phyloP scores from a whole-genome alignment of 371 early-diverging fungal species.

The Apophysomyces variabilis region DNA sequence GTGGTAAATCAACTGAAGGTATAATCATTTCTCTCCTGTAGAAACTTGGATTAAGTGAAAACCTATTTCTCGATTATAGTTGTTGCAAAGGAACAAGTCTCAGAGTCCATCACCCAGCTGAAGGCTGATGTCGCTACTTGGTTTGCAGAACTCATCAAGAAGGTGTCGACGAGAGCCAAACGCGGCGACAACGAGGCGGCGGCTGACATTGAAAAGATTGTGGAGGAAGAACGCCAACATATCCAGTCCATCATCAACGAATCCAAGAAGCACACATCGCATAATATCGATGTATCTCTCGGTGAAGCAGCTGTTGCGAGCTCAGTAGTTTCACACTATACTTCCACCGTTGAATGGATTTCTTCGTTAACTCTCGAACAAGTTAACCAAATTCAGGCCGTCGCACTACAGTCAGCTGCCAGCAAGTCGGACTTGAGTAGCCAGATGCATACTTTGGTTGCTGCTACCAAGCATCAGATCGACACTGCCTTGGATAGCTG shows the following conservation, averaged over 20 bases:
- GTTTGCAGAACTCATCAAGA: slow-evolving; percentile 5
- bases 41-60: neutral
- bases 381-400: neutral
- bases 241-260: slow-evolving; percentile 6
- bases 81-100: slow-evolving; percentile 5
- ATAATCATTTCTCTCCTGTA: neutral
- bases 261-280: slow-evolving; percentile 6
- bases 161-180: neutral
- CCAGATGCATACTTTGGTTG: slow-evolving; percentile 9
- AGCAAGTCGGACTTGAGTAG: neutral
- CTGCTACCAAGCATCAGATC: slow-evolving; percentile 7
- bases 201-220: slow-evolving; percentile 3
- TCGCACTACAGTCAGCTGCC: slow-evolving; percentile 6
- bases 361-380: slow-evolving; percentile 2
- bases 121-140: slow-evolving; percentile 1
- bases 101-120: neutral
- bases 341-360: slow-evolving; percentile 6
- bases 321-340: slow-evolving; percentile 2
- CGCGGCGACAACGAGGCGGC: slow-evolving; percentile 4
- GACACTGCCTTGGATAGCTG: slow-evolving; percentile 4
- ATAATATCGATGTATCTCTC: slow-evolving; percentile 2
- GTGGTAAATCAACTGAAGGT: slow-evolving; percentile 3
- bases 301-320: slow-evolving; percentile 2
- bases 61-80: neutral
- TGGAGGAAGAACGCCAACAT: neutral